These are phyloP conservation scores for Syzygium jambos DNA, from an alignment of 345 rosid species.

Conservation along the genomic window DNA sequence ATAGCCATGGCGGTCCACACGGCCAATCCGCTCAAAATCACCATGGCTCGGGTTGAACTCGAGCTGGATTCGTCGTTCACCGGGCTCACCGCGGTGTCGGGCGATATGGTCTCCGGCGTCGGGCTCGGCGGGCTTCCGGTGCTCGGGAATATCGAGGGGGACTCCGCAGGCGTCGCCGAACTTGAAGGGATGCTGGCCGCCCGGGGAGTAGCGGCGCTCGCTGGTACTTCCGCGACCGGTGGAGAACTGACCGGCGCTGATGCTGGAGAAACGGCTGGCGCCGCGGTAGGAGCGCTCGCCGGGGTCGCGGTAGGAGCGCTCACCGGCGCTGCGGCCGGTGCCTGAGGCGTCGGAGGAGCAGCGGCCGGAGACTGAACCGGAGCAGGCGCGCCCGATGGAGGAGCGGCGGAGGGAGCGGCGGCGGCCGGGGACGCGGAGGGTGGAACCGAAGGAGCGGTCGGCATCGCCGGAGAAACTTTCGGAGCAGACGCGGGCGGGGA, in stretches of 20 bases:
- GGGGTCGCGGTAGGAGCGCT: not conserved
- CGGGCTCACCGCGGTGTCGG: slow-evolving; percentile 16
- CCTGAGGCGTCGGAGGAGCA: slow-evolving; percentile 3
- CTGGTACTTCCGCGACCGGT: slow-evolving; percentile 7
- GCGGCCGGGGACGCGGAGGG: slow-evolving; percentile 4
- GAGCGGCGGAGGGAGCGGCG: not conserved
- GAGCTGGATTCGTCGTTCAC: slow-evolving; percentile 20
- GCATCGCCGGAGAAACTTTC: not conserved
- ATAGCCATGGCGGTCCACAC: not conserved
- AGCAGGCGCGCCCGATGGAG: not conserved
- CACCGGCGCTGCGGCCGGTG: not conserved
- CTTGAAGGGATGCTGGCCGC: slow-evolving; percentile 16
- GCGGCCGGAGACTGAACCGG: not conserved
- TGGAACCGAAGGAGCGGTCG: slow-evolving; percentile 2
- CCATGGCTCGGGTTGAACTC: not conserved
- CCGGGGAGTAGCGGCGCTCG: slow-evolving; percentile 4
- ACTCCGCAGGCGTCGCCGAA: slow-evolving; percentile 17
- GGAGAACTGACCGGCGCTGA: slow-evolving; percentile 12
- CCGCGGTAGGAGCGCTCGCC: slow-evolving; percentile 2
- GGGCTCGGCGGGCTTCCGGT: not conserved
- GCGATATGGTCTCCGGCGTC: slow-evolving; percentile 1
- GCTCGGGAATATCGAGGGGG: slow-evolving; percentile 21
- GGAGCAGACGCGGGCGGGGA: slow-evolving; percentile 10
- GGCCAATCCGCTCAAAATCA: slow-evolving; percentile 6
- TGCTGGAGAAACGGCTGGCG: slow-evolving; percentile 10